Evolutionary conservation across 2,329 filamentous ascomycete species (phyloP).

Genomic region (Coccinonectria pachysandricola): DNA sequence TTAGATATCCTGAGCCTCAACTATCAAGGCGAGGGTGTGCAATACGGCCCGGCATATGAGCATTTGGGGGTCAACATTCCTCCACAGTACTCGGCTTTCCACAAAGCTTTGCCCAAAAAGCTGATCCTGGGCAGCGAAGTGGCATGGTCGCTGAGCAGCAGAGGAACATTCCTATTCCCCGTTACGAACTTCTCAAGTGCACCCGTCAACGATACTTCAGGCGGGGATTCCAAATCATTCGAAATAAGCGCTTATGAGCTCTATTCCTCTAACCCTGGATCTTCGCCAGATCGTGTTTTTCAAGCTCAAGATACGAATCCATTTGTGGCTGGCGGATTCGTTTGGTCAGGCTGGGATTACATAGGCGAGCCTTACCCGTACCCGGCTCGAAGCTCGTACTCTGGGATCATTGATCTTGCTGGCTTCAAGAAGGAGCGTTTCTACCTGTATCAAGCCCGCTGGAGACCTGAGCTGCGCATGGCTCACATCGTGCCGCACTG

Average conservation of each 20-base stretch:
- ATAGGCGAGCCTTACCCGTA: conserved; percentile 41
- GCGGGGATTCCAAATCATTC: conserved; percentile 25
- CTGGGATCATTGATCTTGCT: conserved; percentile 46
- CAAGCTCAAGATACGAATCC: conserved; percentile 33
- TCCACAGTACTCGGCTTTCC: conserved; percentile 32
- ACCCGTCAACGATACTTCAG: conserved; percentile 26
- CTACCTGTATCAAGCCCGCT: conserved; percentile 44
- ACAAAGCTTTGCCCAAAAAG: conserved; percentile 34
- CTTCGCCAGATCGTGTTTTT: conserved; percentile 45
- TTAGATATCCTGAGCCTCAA: conserved; percentile 42
- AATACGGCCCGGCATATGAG: conserved; percentile 20
- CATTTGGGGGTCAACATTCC: conserved; percentile 20
- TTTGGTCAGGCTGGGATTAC: conserved; percentile 42
- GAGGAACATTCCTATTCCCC: conserved; percentile 43
- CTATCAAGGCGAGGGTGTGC: conserved; percentile 43
- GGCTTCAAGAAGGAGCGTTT: conserved; percentile 48
- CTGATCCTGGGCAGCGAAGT: conserved; percentile 34
- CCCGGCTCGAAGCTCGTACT: conserved; percentile 39
- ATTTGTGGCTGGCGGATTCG: conserved; percentile 44
- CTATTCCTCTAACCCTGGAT: conserved; percentile 35
- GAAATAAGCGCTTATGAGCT: conserved; percentile 42
- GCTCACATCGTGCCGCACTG: conserved; percentile 47
- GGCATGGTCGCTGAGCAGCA: conserved; percentile 35
- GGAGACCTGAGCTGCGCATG: conserved; percentile 35
- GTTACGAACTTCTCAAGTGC: conserved; percentile 30